A percentile compares a stretch with the other conserved stretches of the same genome.
These are phyloP conservation scores for Erodium trifolium DNA, from an alignment of 441 rosid species.

Conservation along the genomic window DNA sequence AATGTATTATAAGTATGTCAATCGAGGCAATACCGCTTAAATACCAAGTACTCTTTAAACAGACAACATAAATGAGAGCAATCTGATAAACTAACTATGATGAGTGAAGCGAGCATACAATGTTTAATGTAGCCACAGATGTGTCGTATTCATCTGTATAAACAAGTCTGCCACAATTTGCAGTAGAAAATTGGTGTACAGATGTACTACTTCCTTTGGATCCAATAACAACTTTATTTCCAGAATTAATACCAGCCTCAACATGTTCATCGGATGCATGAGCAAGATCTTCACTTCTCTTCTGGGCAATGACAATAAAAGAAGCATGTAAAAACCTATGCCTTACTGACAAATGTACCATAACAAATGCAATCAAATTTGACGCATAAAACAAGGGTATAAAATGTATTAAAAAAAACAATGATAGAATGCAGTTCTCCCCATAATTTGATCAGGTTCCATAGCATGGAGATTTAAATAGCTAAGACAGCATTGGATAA, in stretches of 20 bases:
- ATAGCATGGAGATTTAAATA: not conserved
- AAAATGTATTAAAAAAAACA: not conserved
- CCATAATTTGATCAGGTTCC: not conserved
- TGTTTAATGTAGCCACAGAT: slow-evolving; percentile 65
- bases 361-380: slow-evolving; percentile 6
- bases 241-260: slow-evolving; percentile 40
- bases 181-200: slow-evolving; percentile 29
- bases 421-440: not conserved
- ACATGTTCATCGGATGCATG: slow-evolving; percentile 50
- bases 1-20: slow-evolving; percentile 22
- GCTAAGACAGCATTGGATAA: not conserved
- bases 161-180: slow-evolving; percentile 31
- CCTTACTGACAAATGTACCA: not conserved
- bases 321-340: slow-evolving; percentile 10
- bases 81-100: slow-evolving; percentile 11
- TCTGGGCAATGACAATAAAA: slow-evolving; percentile 34
- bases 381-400: not conserved
- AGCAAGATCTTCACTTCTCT: slow-evolving; percentile 65
- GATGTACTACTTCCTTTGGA: slow-evolving; percentile 44
- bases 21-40: not conserved
- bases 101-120: slow-evolving; percentile 39
- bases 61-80: slow-evolving; percentile 4
- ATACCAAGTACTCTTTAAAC: not conserved
- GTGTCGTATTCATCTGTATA: slow-evolving; percentile 65
- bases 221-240: slow-evolving; percentile 27